Evolutionary conservation across 768 basidiomycete genomes (phyloP).

Genomic region (Hericium alpestre): DNA sequence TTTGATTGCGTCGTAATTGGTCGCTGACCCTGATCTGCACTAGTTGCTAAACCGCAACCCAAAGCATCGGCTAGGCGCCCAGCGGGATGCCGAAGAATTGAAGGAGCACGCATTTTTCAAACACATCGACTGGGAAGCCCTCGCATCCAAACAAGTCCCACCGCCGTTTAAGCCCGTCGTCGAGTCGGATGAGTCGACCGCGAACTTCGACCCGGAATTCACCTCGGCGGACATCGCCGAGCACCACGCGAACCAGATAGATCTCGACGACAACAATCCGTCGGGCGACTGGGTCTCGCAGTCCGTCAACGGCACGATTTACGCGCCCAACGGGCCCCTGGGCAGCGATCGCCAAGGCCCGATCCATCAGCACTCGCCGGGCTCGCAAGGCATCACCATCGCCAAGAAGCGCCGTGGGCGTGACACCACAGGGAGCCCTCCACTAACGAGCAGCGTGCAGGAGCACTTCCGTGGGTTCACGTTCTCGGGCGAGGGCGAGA

Average conservation of each 20-base stretch:
- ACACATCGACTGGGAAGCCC: slow-evolving; percentile 82
- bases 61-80: slow-evolving; percentile 90
- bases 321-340: slow-evolving; percentile 70
- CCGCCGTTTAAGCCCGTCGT: slow-evolving; percentile 98
- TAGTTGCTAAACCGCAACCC: slow-evolving; percentile 97
- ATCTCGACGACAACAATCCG: slow-evolving; percentile 44
- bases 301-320: slow-evolving; percentile 26
- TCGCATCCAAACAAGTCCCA: slow-evolving; percentile 79
- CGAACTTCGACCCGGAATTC: slow-evolving; percentile 97
- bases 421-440: slow-evolving; percentile 31
- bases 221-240: slow-evolving; percentile 83
- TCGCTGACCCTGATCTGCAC: neutral
- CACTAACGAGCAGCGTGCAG: slow-evolving; percentile 85
- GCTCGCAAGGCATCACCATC: slow-evolving; percentile 8
- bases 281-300: slow-evolving; percentile 54
- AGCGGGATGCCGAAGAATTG: slow-evolving; percentile 83
- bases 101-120: slow-evolving; percentile 95
- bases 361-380: slow-evolving; percentile 3
- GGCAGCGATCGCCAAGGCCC: slow-evolving; percentile 30
- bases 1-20: neutral
- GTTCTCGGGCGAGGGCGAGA: slow-evolving; percentile 62
- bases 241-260: slow-evolving; percentile 38
- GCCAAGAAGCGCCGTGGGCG: slow-evolving; percentile 20
- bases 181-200: slow-evolving; percentile 96
- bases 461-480: slow-evolving; percentile 97